Conservation (phyloP, 2,329 filamentous ascomycete species). For the Colletotrichum sp. region DNA sequence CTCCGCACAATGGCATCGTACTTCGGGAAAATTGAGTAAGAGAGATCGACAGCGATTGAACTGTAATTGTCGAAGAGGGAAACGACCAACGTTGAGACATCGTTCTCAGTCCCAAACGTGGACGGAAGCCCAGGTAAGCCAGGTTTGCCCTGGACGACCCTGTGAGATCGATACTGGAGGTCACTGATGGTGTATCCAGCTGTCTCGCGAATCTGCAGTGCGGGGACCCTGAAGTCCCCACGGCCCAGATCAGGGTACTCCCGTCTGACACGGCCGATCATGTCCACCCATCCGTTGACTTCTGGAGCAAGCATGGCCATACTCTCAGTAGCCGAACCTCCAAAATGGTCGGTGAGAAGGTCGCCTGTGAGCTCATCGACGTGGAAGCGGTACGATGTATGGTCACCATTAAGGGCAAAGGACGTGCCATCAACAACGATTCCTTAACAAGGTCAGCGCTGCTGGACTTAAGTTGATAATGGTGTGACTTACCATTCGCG, state of each 20-base stretch:
- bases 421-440: conserved; percentile 59
- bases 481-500: background rate
- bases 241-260: conserved; percentile 70
- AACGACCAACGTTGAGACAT: conserved; percentile 65
- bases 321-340: conserved; percentile 58
- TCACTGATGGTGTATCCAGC: conserved; percentile 64
- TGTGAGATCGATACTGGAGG: conserved; percentile 62
- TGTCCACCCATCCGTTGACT: conserved; percentile 59
- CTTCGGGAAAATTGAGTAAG: conserved; percentile 67
- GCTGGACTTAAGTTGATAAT: accelerated
- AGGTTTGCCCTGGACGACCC: conserved; percentile 62
- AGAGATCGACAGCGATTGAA: conserved; percentile 61
- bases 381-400: conserved; percentile 68
- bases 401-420: conserved; percentile 61
- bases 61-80: conserved; percentile 64
- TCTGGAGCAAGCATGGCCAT: conserved; percentile 31
- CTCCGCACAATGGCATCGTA: conserved; percentile 67
- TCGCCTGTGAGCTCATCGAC: conserved; percentile 62
- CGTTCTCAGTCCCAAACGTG: conserved; percentile 59
- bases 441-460: conserved; percentile 34
- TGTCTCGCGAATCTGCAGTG: conserved; percentile 64
- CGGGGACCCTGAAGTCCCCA: conserved; percentile 67
- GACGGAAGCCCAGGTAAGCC: conserved; percentile 60
- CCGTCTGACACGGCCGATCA: conserved; percentile 54
- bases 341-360: conserved; percentile 66